Conservation (phyloP, 805 yeast genomes). For the Kregervanrija pseudodelftensis region DNA sequence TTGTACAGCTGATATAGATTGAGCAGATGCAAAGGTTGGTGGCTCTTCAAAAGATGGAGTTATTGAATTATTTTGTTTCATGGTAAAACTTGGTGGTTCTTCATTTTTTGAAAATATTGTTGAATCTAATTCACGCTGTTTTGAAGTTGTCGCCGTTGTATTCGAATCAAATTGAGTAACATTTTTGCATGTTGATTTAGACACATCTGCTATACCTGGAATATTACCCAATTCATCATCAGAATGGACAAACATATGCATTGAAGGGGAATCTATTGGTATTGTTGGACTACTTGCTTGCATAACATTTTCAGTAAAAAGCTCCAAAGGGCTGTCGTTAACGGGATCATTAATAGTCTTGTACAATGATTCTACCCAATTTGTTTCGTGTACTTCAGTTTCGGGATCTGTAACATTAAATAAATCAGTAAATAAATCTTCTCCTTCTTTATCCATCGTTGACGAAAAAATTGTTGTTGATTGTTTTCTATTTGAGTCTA, state of each 20-base stretch:
- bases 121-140: too few species aligned
- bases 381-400: neutral
- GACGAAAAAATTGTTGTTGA: too few species aligned
- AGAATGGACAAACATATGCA: slow-evolving; percentile 8
- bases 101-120: too few species aligned
- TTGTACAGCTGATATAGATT: too few species aligned
- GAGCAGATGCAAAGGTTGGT: slow-evolving; percentile 7
- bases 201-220: too few species aligned
- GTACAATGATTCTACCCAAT: slow-evolving; percentile 8
- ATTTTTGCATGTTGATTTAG: neutral
- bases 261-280: slow-evolving; percentile 16
- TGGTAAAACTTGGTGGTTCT: too few species aligned
- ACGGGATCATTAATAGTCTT: slow-evolving; percentile 1
- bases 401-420: slow-evolving; percentile 1
- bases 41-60: slow-evolving; percentile 5
- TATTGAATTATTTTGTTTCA: neutral
- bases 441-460: neutral
- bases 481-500: too few species aligned
- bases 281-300: slow-evolving; percentile 11
- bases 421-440: slow-evolving; percentile 10
- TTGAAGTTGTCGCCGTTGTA: too few species aligned
- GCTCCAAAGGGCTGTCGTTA: too few species aligned
- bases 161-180: neutral
- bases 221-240: slow-evolving; percentile 4
- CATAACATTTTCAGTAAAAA: too few species aligned